Evolutionary conservation across 2,329 filamentous ascomycete species (phyloP).

Genomic region (Myriosclerotinia scirpicola): DNA sequence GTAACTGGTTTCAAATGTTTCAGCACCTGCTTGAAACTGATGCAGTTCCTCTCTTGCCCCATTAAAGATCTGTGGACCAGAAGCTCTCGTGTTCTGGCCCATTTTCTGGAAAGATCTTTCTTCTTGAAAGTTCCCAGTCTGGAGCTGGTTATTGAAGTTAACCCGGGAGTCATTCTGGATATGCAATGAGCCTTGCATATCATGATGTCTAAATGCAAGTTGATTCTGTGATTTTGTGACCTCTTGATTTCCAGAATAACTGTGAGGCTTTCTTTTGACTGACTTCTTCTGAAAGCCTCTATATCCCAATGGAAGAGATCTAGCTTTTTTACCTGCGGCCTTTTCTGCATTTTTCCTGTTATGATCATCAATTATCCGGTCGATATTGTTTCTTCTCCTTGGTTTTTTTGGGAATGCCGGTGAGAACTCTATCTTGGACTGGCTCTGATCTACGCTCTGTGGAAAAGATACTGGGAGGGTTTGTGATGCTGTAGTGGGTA

Average conservation of each 20-base stretch:
- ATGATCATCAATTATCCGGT: neutral
- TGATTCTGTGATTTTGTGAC: too few species aligned
- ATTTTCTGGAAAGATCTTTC: neutral
- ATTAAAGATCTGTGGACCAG: neutral
- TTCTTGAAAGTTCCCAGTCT: too few species aligned
- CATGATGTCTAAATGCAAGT: too few species aligned
- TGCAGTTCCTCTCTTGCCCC: too few species aligned
- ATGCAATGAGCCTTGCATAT: neutral
- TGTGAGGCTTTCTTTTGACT: neutral
- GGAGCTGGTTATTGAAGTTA: neutral
- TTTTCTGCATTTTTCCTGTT: neutral
- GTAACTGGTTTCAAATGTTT: accelerated
- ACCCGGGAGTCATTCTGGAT: neutral
- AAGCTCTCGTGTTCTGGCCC: neutral
- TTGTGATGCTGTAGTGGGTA: too few species aligned
- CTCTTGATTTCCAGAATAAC: neutral
- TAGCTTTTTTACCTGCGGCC: neutral
- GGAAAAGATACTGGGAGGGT: too few species aligned
- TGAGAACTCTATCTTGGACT: neutral
- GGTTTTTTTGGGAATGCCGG: too few species aligned
- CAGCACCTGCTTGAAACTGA: neutral
- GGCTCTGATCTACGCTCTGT: too few species aligned
- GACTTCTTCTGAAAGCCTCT: neutral
- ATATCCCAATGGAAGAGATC: neutral
- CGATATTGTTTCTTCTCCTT: neutral